phyloP scores from a whole-genome alignment of 352 stramenopile genomes.

The Globisporangium abappressorium region DNA sequence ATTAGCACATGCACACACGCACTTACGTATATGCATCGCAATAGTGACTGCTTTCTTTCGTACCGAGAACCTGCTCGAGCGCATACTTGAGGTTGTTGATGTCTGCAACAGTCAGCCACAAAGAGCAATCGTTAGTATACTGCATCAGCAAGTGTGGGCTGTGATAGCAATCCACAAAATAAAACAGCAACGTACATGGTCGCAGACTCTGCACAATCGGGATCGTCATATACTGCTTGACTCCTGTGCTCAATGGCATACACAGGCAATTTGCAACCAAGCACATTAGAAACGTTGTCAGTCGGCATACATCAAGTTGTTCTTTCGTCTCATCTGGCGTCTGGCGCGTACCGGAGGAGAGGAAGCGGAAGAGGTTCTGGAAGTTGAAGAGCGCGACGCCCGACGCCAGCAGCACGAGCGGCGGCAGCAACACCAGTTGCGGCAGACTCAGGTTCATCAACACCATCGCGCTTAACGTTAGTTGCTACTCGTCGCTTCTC shows the following conservation, averaged over 20 bases:
- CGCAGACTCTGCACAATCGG: conserved; percentile 51
- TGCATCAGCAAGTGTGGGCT: neutral
- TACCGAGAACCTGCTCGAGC: conserved; percentile 68
- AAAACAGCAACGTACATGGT: conserved; percentile 35
- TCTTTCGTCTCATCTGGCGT: neutral
- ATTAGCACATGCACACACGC: neutral
- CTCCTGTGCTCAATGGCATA: conserved; percentile 23
- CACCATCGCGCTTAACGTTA: conserved; percentile 21
- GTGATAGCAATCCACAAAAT: neutral
- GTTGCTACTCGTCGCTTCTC: neutral
- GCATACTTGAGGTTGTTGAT: conserved; percentile 64
- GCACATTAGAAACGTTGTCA: neutral
- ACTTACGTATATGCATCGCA: neutral
- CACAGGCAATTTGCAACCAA: neutral
- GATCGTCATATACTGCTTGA: conserved; percentile 70
- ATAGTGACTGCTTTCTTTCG: neutral
- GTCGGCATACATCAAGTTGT: neutral
- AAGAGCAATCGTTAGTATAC: neutral
- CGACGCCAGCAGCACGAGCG: conserved; percentile 61
- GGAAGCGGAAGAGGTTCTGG: conserved; percentile 68
- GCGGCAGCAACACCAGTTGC: conserved; percentile 70
- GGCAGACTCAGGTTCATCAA: conserved; percentile 46
- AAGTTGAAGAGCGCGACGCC: conserved; percentile 78
- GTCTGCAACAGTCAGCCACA: conserved; percentile 27
- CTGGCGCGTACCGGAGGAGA: conserved; percentile 47